Base-by-base conservation (phyloP, 352 stramenopile species). In the Pythium guiyangense region DNA sequence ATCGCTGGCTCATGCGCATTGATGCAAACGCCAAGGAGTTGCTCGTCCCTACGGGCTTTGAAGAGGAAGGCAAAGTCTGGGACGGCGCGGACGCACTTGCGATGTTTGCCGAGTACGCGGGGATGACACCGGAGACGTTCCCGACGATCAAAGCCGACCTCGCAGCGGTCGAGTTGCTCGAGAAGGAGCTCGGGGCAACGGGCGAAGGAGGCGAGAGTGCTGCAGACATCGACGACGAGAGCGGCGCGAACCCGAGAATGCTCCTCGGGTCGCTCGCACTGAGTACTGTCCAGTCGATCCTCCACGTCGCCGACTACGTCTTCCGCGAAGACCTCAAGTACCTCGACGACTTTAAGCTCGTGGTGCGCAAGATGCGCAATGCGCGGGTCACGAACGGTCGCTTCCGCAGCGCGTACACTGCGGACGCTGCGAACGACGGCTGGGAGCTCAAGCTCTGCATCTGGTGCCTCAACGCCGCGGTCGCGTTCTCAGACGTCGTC, bases 381-480 rank as follows among this genome's bases (percentile, higher is more conserved):
- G 43, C 52, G 15, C 48, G 59, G 22, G 60, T 57, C 18, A 35
- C 37, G 0, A 52, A 37, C 1, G 62, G 60, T 14, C 65, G 73
- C 4, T 63, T 63, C 17, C 63, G 62, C 11, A 49, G 63, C 25
- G 55, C 31, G 40, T 63, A 58, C 26, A 56, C 35, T 18, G 60
- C 48, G 14, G 52, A 66, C 26, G 37, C 67, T 4, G 66, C 76
- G 31, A 53, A 20, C 50, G 50, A 66, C 34, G 69, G 29, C 44
- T 81, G 64, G 76, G 70, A 92, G 20, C 40, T 87, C 52, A 94
- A 94, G 69, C 67, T 93, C 54, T 94, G 84, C 52, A 77, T 96
- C 20, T 96, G 86, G 86, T 96, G 86, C 42, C 59, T 96, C 2
- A 90, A 92, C 61, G 83, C 84, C 1, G 84, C 79, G 0, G 84